A percentile compares a stretch with the other conserved stretches of the same genome.
Evolutionary conservation across 495 filamentous ascomycete species (phyloP).

Genomic region (Pyrenula massariospora): DNA sequence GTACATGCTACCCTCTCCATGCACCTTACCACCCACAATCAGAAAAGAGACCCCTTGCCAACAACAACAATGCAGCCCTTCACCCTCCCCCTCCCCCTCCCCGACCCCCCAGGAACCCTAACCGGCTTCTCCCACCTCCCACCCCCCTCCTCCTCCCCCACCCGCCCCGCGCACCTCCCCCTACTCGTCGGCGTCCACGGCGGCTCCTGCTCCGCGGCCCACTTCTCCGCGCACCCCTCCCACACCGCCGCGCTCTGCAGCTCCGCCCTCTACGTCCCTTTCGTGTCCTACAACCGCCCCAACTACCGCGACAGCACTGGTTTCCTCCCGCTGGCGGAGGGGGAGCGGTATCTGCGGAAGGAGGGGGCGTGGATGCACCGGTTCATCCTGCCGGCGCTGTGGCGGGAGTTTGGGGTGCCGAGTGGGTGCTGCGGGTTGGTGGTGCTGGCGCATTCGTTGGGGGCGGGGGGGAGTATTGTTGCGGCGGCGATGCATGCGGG

Average conservation of each 20-base stretch:
- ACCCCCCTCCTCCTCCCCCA: too few relatives aligned
- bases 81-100: too few relatives aligned
- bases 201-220: constrained; percentile 14
- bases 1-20: too few relatives aligned
- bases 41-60: too few relatives aligned
- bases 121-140: too few relatives aligned
- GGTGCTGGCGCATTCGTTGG: constrained; percentile 19
- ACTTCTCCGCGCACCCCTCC: constrained; percentile 19
- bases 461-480: constrained; percentile 11
- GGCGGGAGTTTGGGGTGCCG: constrained; percentile 14
- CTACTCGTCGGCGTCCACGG: constrained; percentile 22
- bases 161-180: too few relatives aligned
- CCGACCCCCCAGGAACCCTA: too few relatives aligned
- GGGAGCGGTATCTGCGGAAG: constrained; percentile 9
- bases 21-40: too few relatives aligned
- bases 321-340: constrained; percentile 8
- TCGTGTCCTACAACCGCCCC: constrained; percentile 20
- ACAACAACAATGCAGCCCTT: too few relatives aligned
- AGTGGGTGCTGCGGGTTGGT: constrained; percentile 15
- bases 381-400: constrained; percentile 18
- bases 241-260: constrained; percentile 9
- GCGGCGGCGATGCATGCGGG: constrained; percentile 13
- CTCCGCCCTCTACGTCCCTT: constrained; percentile 16
- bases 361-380: constrained; percentile 14
- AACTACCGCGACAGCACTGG: constrained; percentile 17